Base-by-base conservation (phyloP, 306 rosid species). In the Fragaria ananassa region DNA sequence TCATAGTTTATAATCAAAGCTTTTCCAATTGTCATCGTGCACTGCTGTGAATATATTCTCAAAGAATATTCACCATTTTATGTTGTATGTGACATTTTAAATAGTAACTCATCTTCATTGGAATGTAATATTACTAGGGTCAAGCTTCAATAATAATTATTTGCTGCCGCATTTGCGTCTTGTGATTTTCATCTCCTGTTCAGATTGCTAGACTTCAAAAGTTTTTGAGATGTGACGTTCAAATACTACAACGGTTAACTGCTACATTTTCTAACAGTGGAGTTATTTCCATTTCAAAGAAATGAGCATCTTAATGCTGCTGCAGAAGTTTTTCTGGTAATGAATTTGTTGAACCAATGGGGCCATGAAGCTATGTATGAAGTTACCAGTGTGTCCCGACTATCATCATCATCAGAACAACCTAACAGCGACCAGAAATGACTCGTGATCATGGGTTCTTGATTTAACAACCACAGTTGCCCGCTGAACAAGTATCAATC, bases 301-400 rank as follows among this genome's bases (percentile, higher is more conserved):
- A 10, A 18, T 62, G 50, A 31, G 39, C 60, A 58, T 50, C 17
- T 79, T 6, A 31, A 73, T 49, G 35, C 57, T 25, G 63, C 12
- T 47, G 61, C 46, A 29, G 27, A 61, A 65, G 45, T 17, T 10
- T 12, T 18, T 68, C 3, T 18, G 58, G 69, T 44, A 42, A 58
- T 18, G 42, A 56, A 75, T 68, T 51, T 71, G 45, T 54, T 71
- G 25, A 62, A 31, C 70, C 69, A 47, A 69, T 56, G 56, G 80
- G 71, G n/a, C 57, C 64, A 34, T 42, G 35, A 63, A 25, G 70
- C 77, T 23, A 14, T 44, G 21, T 39, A 76, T 62, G 31, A 29
- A 62, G 73, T 65, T 71, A 53, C 78, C 29, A 81, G 31, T 54
- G 41, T 72, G 19, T 65, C 34, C 57, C 64, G 31, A 47, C 44